Percentiles rank a stretch among this genome's conserved stretches.
Evolutionary conservation across 176 grass and related monocot species (phyloP).

Genomic region (Dendrocalamus sinicus): DNA sequence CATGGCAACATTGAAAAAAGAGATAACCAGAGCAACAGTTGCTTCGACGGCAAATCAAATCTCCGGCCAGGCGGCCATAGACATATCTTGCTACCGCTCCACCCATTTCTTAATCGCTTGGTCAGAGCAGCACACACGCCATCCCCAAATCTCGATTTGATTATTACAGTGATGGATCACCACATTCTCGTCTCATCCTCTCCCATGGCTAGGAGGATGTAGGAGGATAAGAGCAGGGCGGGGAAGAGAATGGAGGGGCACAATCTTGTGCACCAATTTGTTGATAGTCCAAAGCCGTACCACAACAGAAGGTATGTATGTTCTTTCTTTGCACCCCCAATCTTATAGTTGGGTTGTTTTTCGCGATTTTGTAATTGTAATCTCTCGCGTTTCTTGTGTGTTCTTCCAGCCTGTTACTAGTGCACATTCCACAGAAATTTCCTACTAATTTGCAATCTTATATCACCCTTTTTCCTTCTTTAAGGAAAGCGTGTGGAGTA

Average conservation of each 20-base stretch:
- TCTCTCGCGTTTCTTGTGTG: background rate
- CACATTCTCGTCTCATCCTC: slow-evolving; percentile 26
- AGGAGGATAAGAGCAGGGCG: background rate
- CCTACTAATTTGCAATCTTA: background rate
- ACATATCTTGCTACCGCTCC: background rate
- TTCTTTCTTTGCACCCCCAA: background rate
- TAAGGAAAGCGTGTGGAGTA: slow-evolving; percentile 32
- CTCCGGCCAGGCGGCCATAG: slow-evolving; percentile 23
- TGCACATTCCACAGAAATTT: background rate
- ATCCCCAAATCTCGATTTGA: slow-evolving; percentile 9
- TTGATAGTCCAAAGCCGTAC: slow-evolving; percentile 33
- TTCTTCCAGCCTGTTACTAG: background rate
- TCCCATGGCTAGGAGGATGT: slow-evolving; percentile 11
- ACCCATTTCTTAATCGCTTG: slow-evolving; percentile 17
- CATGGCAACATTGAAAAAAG: background rate
- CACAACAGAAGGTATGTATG: slow-evolving; percentile 27
- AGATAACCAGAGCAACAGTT: background rate
- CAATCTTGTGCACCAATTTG: slow-evolving; percentile 19
- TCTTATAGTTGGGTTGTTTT: background rate
- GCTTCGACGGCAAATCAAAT: slow-evolving; percentile 29
- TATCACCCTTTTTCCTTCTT: background rate
- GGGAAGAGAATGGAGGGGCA: slow-evolving; percentile 44
- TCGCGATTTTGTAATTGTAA: background rate
- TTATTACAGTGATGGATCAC: slow-evolving; percentile 43
- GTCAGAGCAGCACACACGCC: slow-evolving; percentile 1